Evolutionary conservation across 225 moss, liverwort and hornwort species (phyloP).

Genomic region (Marchantia polymorpha): DNA sequence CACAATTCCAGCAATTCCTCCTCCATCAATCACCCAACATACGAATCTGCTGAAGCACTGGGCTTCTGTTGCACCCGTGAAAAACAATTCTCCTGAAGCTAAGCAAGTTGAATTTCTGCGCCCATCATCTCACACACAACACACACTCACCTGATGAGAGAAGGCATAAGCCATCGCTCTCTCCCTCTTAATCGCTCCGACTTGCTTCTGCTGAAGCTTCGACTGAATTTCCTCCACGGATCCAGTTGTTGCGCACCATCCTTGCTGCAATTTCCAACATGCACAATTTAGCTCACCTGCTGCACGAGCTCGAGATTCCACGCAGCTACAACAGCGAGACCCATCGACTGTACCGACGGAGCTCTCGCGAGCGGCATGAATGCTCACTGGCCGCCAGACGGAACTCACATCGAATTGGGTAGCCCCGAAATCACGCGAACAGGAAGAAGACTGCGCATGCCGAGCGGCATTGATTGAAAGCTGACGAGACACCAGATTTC

Average conservation of each 20-base stretch:
- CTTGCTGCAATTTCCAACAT: constrained; percentile 37
- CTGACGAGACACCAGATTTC: neutral
- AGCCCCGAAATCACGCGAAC: neutral
- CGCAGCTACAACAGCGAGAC: neutral
- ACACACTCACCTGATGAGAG: constrained; percentile 53
- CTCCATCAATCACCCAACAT: neutral
- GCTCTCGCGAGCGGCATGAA: neutral
- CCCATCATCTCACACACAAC: too few species aligned
- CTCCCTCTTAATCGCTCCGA: constrained; percentile 80
- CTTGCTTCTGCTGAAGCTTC: constrained; percentile 74
- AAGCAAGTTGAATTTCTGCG: too few species aligned
- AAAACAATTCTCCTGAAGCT: too few species aligned
- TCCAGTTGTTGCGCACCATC: constrained; percentile 74
- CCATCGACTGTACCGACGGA: neutral
- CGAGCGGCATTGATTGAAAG: neutral
- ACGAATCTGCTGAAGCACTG: too few species aligned
- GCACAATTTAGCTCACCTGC: neutral
- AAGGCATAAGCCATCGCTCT: constrained; percentile 86
- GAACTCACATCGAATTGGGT: too few species aligned
- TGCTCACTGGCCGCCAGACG: too few species aligned
- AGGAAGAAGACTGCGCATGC: neutral
- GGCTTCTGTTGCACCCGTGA: too few species aligned
- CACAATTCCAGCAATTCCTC: constrained; percentile 6
- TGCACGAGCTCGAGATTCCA: neutral
- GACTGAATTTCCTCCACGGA: constrained; percentile 73